A percentile compares a stretch with the other conserved stretches of the same genome.
phyloP scores from a whole-genome alignment of 352 stramenopile species.

The Saprolegnia diclina region DNA sequence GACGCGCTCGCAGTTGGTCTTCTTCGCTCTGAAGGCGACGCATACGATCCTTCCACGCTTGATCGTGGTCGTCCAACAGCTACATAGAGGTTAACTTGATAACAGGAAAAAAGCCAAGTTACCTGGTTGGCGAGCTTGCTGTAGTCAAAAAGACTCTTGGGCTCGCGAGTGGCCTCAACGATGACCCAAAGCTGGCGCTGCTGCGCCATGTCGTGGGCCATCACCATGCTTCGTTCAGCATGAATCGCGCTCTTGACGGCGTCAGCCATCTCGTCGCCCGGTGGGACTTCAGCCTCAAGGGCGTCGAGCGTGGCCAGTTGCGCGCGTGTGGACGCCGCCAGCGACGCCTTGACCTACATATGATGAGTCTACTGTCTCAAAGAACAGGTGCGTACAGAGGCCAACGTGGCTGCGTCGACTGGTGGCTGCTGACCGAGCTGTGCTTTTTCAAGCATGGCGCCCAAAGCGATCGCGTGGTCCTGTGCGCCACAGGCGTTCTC shows the following conservation, averaged over 20 bases:
- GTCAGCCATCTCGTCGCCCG: background rate
- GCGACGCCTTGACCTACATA: too few relatives aligned
- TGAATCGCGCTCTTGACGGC: background rate
- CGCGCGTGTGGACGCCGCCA: too few relatives aligned
- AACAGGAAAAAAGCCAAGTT: background rate
- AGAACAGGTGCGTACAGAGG: background rate
- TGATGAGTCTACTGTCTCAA: background rate
- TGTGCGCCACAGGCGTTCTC: background rate
- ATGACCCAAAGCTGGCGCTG: background rate
- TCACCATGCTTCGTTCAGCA: background rate
- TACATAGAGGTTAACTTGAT: background rate
- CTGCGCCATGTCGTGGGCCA: background rate
- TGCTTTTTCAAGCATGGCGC: background rate
- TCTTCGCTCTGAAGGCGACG: background rate
- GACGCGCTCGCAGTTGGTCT: background rate
- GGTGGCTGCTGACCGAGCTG: background rate
- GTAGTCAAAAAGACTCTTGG: background rate
- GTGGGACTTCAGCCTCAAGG: background rate
- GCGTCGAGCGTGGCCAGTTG: background rate
- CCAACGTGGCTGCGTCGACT: background rate
- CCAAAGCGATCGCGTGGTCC: background rate
- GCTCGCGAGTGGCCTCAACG: background rate
- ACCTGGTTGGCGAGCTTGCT: background rate
- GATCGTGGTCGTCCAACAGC: constrained; percentile 16
- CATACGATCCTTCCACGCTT: background rate